Conservation (phyloP, 768 basidiomycete genomes). For the Boletus sensibilis region DNA sequence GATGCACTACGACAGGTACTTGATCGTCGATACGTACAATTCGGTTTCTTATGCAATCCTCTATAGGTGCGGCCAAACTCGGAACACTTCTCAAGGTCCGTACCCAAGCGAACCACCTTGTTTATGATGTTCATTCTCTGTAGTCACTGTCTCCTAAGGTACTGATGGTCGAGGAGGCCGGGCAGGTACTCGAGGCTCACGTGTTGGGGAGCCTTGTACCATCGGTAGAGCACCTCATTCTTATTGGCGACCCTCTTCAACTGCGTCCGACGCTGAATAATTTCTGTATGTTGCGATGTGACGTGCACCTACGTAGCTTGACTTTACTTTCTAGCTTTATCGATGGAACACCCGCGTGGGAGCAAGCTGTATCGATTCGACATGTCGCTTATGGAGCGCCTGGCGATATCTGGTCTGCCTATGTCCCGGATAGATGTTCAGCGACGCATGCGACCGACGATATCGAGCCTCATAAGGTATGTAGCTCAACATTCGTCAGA, state of each 20-base stretch:
- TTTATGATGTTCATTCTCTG: neutral
- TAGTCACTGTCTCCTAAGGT: constrained; percentile 61
- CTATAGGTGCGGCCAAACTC: constrained; percentile 65
- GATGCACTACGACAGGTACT: constrained; percentile 73
- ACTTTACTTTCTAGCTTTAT: constrained; percentile 47
- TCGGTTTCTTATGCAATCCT: neutral
- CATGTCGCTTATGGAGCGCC: constrained; percentile 73
- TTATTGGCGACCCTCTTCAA: constrained; percentile 80
- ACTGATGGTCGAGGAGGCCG: constrained; percentile 76
- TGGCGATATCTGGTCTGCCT: constrained; percentile 51
- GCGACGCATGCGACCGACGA: constrained; percentile 70
- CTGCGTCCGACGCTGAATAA: constrained; percentile 67
- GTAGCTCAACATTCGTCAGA: neutral
- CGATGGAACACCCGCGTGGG: constrained; percentile 64
- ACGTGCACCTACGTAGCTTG: neutral
- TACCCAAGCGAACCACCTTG: neutral
- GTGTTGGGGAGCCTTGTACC: constrained; percentile 62
- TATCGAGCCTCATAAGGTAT: constrained; percentile 49
- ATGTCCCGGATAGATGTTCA: constrained; percentile 76
- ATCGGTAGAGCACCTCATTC: constrained; percentile 69
- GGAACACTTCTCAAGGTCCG: constrained; percentile 54
- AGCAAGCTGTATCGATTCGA: constrained; percentile 60
- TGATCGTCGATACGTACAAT: neutral
- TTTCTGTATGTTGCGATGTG: constrained; percentile 43
- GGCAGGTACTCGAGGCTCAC: constrained; percentile 80